Evolutionary conservation across 2,329 filamentous ascomycete genomes (phyloP), one percentile per base, ranked within the genome.

Genomic region (Fusarium pininemorale): DNA sequence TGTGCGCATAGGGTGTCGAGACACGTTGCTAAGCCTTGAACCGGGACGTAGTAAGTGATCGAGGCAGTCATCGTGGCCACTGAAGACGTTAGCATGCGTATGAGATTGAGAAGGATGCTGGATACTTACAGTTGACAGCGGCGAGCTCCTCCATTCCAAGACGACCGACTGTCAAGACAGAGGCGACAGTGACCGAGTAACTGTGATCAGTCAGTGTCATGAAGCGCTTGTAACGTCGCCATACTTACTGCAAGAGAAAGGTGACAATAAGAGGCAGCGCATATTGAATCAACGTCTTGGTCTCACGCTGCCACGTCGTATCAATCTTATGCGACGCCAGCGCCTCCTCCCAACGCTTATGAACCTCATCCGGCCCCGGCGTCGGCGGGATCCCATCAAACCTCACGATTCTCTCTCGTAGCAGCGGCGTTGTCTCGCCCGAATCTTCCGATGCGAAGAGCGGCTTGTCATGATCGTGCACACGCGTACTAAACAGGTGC

Each of bases 1-100:
- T 98, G 95, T 0, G 95, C 90, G 80, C 95, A 98, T 2, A 98
- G 90, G 0, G 95, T 98, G 82, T 98, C 95, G 24, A 98, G 86
- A 66, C 92, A 93, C 2, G 95, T 98, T 1, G 94, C 92, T 14
- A 98, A 85, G 16, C 94, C 93, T 78, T 94, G 92, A 70, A 93
- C 91, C 4, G 93, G 89, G 4, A 91, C 92, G 79, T 92, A 93
- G 63, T 92, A 93, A 9, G 90, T 93, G 73, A 95, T 95, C 68
- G 90, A 93, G 9, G 92, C 91, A 4, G 92, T 93, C 93, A 95
- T 95, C 67, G 90, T 90, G 9, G 83, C 82, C 70, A 84, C 79
- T 80, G 16, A 6, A 1, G 5, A 5, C 16, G 8, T 73, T 12
- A 74, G 51, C 9, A 28, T 5, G 26, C 20, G 15, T 3, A 28